Percentiles rank a stretch among this genome's conserved stretches.
Evolutionary conservation across 2,329 filamentous ascomycete genomes (phyloP).

Genomic region (Neofusicoccum umdonicola): DNA sequence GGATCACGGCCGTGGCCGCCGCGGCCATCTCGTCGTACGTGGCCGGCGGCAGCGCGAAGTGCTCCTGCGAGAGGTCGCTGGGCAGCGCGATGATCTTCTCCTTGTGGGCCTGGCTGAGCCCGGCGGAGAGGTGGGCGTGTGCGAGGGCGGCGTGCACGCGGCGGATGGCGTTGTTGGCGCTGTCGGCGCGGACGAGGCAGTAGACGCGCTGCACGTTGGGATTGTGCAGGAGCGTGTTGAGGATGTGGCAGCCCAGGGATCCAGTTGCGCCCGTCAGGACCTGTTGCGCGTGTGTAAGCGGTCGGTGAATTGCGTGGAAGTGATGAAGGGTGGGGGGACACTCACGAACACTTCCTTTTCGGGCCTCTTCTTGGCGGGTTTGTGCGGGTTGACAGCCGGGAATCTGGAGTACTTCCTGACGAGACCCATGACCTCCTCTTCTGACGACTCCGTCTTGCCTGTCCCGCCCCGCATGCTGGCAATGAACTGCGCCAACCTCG

Average conservation of each 20-base stretch:
- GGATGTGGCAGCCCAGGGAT: constrained; percentile 59
- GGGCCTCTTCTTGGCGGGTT: neutral
- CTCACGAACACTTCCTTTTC: constrained; percentile 20
- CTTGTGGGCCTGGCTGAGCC: constrained; percentile 24
- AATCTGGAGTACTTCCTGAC: constrained; percentile 43
- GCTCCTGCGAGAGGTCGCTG: constrained; percentile 24
- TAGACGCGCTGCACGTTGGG: constrained; percentile 40
- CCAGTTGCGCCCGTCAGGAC: constrained; percentile 63
- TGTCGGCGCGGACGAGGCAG: constrained; percentile 47
- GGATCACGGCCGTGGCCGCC: constrained; percentile 44
- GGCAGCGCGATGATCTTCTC: constrained; percentile 34
- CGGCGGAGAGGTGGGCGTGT: constrained; percentile 29
- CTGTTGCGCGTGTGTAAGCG: constrained; percentile 18
- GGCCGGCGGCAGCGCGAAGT: constrained; percentile 39
- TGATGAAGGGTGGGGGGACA: neutral
- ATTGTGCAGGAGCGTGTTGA: constrained; percentile 30
- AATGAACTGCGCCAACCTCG: constrained; percentile 44
- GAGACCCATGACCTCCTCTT: constrained; percentile 44
- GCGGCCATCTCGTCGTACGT: constrained; percentile 21
- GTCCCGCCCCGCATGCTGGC: constrained; percentile 37
- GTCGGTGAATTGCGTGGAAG: too few species aligned
- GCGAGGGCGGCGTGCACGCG: constrained; percentile 33
- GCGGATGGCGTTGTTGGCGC: constrained; percentile 20
- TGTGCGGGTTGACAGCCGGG: neutral
- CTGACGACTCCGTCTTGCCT: constrained; percentile 30